phyloP scores from a whole-genome alignment of 2,329 filamentous ascomycete species.

The Fusarium napiforme region DNA sequence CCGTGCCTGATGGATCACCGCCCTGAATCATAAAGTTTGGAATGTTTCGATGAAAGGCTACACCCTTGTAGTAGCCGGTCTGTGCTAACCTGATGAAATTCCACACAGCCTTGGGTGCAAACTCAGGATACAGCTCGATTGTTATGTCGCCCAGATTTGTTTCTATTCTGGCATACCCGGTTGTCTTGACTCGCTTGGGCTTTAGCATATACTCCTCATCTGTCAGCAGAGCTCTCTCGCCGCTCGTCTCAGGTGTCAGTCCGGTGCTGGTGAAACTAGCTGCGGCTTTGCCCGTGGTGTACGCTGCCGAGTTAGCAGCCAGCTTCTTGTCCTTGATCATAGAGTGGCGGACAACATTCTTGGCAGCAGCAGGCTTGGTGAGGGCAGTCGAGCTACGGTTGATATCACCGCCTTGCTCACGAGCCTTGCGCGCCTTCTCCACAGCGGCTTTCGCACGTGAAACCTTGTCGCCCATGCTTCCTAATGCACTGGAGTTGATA shows the following conservation, averaged over 20 bases:
- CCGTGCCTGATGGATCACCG: constrained; percentile 92
- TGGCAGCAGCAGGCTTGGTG: constrained; percentile 48
- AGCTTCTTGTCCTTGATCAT: constrained; percentile 66
- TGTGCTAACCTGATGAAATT: constrained; percentile 92
- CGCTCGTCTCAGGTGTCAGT: constrained; percentile 89
- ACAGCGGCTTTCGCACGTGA: constrained; percentile 92
- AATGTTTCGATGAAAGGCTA: constrained; percentile 93
- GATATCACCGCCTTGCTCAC: constrained; percentile 69
- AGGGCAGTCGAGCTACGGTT: constrained; percentile 63
- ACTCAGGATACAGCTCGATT: constrained; percentile 89
- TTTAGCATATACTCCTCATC: constrained; percentile 98
- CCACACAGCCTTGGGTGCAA: constrained; percentile 93
- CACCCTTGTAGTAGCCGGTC: constrained; percentile 87
- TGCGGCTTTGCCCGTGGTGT: constrained; percentile 91
- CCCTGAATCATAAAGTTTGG: constrained; percentile 98
- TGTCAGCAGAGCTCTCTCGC: constrained; percentile 84
- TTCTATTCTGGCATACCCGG: constrained; percentile 89
- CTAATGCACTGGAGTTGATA: constrained; percentile 84
- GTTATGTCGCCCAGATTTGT: constrained; percentile 88
- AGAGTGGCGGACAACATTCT: constrained; percentile 45
- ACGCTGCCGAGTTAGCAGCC: constrained; percentile 86
- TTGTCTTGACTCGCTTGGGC: constrained; percentile 86
- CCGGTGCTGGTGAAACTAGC: constrained; percentile 97
- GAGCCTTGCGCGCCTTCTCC: constrained; percentile 84
- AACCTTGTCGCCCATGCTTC: constrained; percentile 83